These are phyloP conservation scores for Diaporthe sp. DNA, from an alignment of 2,329 filamentous ascomycete species.

Conservation along the genomic window DNA sequence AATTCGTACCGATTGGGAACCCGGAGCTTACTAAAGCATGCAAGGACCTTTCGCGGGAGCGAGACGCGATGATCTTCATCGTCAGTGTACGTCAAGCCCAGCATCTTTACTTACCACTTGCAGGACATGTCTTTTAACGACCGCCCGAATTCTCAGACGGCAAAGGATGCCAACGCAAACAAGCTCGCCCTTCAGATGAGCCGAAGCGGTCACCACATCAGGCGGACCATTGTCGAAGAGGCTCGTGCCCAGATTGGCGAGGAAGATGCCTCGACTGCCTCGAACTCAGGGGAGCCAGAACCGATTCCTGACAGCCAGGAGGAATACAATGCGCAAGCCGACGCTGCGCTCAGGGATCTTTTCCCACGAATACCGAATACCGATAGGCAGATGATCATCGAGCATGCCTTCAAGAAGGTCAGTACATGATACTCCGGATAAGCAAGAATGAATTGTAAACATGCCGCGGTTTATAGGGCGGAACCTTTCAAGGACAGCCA, in stretches of 20 bases:
- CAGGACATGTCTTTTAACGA: conserved; percentile 39
- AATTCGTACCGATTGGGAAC: conserved; percentile 73
- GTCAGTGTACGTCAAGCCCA: conserved; percentile 66
- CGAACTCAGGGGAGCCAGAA: conserved; percentile 58
- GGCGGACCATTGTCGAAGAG: conserved; percentile 69
- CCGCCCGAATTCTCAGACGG: conserved; percentile 46
- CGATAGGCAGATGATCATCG: conserved; percentile 72
- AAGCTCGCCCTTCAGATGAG: conserved; percentile 66
- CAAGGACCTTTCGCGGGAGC: conserved; percentile 74
- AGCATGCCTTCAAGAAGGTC: conserved; percentile 74
- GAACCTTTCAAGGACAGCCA: conserved; percentile 63
- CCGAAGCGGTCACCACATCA: conserved; percentile 72
- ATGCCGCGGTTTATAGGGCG: conserved; percentile 53
- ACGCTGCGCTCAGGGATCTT: conserved; percentile 71
- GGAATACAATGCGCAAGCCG: conserved; percentile 73
- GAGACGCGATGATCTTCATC: conserved; percentile 74
- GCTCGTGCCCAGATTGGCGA: conserved; percentile 54
- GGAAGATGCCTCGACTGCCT: conserved; percentile 43
- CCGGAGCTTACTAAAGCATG: conserved; percentile 71
- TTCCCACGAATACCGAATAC: conserved; percentile 76
- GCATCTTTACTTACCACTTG: conserved; percentile 1
- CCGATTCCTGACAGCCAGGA: conserved; percentile 70
- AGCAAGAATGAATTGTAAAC: conserved; percentile 34
- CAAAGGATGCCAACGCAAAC: conserved; percentile 51
- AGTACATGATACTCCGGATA: conserved; percentile 44